Base-by-base conservation (phyloP, 2,329 filamentous ascomycete genomes). In the Ascochyta viciae-villosae region DNA sequence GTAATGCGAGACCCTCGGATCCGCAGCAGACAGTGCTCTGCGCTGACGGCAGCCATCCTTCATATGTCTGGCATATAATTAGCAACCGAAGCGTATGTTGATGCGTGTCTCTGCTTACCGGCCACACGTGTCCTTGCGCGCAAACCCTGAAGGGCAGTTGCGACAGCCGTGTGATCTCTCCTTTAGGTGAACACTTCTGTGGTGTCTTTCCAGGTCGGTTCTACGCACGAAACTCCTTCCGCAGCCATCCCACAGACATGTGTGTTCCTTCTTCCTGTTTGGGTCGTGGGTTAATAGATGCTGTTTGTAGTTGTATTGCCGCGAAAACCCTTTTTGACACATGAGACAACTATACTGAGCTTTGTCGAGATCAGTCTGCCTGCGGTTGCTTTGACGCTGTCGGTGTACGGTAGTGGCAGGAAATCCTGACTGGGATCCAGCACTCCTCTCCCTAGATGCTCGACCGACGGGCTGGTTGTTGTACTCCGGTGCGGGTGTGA, bases 281-380 rank as follows among this genome's bases (percentile, higher is more conserved):
- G 90, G 87, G 69, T 95, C 87, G 70, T 96, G 92, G 1, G 88
- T 93, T 69, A 93, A 89, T 82, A 93, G 84, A 73, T 96, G 92
- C 27, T 91, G 89, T 69, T 90, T 92, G 78, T 88, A 91, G 76
- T 96, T 96, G 79, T 94, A 96, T 67, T 86, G 89, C 59, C 92
- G 83, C 62, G 90, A 91, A 73, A 96, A 96, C 15, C 89, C 83
- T 73, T 89, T 91, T 6, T 88, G 53, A 35, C 92, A 96, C 2
- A 87, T 81, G 55, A 87, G 82, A 71, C 92, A 96, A 60, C 50
- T 54, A 85, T 82, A 74, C 86, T 89, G 64, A 87, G 66, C 60
- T 13, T 50, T 48, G 15, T 51, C 48, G 34, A 58, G 61, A 33
- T 65, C 55, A 4, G 65, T 66, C 22, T 66, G 57, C 42, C 61